Evolutionary conservation across 1,284 basidiomycete genomes (phyloP).

Genomic region (Abortiporus biennis): DNA sequence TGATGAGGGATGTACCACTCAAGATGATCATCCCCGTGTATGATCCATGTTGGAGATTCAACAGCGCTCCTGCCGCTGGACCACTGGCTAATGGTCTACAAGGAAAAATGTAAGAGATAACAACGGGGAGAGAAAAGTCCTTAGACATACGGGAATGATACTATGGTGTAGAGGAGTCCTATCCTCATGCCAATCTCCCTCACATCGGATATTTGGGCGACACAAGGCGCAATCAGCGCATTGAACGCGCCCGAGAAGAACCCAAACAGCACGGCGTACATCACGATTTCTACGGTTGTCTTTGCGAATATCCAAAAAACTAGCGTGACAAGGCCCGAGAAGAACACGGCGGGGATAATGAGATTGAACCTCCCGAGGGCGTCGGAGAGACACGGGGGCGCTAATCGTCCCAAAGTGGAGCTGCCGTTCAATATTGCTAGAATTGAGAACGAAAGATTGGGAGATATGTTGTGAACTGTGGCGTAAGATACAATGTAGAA

Average conservation of each 20-base stretch:
- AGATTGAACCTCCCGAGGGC: conserved; percentile 49
- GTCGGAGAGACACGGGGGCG: conserved; percentile 58
- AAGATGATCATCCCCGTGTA: conserved; percentile 52
- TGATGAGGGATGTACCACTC: conserved; percentile 47
- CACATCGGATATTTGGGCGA: conserved; percentile 38
- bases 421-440: conserved; percentile 62
- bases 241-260: conserved; percentile 30
- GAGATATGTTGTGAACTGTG: conserved; percentile 24
- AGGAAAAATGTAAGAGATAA: background rate
- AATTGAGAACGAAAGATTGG: conserved; percentile 39
- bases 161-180: conserved; percentile 53
- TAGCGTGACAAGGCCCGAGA: conserved; percentile 52
- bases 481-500: conserved; percentile 58
- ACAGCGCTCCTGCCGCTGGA: conserved; percentile 51
- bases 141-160: conserved; percentile 58
- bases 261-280: conserved; percentile 54
- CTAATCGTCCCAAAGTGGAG: conserved; percentile 51
- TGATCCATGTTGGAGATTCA: conserved; percentile 35
- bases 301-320: conserved; percentile 47
- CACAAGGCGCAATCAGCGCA: conserved; percentile 24
- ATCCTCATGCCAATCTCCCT: conserved; percentile 51
- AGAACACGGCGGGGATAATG: conserved; percentile 51
- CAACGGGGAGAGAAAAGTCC: background rate
- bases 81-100: conserved; percentile 52
- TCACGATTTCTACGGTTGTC: conserved; percentile 29